phyloP scores from a whole-genome alignment of 2,329 filamentous ascomycete genomes.

The Akanthomyces dipterigenus region DNA sequence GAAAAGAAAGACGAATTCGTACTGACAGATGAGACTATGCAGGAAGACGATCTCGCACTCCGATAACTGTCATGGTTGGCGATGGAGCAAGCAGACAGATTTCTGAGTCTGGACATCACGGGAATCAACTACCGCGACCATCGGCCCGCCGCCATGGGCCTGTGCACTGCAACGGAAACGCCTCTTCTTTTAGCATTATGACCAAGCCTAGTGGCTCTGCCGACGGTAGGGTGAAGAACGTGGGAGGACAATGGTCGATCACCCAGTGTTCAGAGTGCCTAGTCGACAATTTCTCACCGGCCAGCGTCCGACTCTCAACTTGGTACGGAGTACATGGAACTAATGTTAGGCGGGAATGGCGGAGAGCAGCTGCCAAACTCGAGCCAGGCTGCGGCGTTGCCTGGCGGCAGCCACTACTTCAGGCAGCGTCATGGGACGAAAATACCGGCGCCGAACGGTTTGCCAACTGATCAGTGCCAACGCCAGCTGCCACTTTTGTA shows the following conservation, averaged over 20 bases:
- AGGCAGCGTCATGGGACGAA: slow-evolving; percentile 8
- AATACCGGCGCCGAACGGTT: not conserved
- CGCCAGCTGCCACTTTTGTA: not conserved
- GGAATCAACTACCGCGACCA: not conserved
- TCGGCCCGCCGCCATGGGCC: not conserved
- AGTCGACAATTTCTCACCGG: not conserved
- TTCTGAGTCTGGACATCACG: not conserved
- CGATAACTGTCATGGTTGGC: not conserved
- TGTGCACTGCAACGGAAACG: not conserved
- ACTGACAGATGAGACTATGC: not conserved
- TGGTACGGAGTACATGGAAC: not conserved
- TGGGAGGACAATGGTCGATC: not conserved
- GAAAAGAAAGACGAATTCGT: not conserved
- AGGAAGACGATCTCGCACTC: not conserved
- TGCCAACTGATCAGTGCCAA: not conserved
- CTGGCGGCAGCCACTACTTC: not conserved
- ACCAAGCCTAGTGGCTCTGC: not conserved
- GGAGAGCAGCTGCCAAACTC: not conserved
- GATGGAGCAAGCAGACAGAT: not conserved
- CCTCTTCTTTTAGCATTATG: not conserved
- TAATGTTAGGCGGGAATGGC: not conserved
- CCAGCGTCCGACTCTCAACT: not conserved
- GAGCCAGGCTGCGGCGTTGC: not conserved
- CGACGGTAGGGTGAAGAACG: not conserved
- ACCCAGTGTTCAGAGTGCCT: not conserved